Conservation (phyloP, 2,329 filamentous ascomycete genomes). For the Ambrosiella beaveri region DNA sequence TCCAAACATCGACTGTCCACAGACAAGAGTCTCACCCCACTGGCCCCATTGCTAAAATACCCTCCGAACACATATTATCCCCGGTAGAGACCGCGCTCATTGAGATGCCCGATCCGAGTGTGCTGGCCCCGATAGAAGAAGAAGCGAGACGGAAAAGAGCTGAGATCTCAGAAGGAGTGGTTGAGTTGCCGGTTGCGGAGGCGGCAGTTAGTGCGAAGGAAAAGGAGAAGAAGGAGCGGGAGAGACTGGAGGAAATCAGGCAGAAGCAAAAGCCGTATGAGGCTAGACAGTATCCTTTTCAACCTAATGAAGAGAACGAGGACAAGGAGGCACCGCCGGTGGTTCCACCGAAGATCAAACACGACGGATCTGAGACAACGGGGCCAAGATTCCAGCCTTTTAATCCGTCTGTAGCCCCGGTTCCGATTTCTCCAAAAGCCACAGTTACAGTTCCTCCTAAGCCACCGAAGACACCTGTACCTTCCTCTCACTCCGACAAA, state of each 20-base stretch:
- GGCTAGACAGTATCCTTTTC: slow-evolving; percentile 13
- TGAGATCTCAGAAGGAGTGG: background rate
- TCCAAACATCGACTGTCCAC: slow-evolving; percentile 17
- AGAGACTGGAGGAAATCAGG: background rate
- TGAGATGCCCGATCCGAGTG: slow-evolving; percentile 26
- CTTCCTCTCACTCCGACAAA: background rate
- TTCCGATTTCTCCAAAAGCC: no score
- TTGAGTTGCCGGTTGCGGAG: background rate
- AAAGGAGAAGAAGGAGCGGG: background rate
- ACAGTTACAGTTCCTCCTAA: background rate
- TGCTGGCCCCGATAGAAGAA: slow-evolving; percentile 20
- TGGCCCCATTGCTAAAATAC: slow-evolving; percentile 30
- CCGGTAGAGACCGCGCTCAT: slow-evolving; percentile 27
- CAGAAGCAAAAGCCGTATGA: slow-evolving; percentile 6
- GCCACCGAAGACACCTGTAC: background rate
- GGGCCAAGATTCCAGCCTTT: slow-evolving; percentile 7
- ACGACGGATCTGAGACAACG: background rate
- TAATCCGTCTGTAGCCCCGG: background rate
- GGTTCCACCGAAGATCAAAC: background rate
- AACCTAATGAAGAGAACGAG: slow-evolving; percentile 5
- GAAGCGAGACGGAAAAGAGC: slow-evolving; percentile 14
- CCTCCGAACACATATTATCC: slow-evolving; percentile 25
- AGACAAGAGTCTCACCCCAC: slow-evolving; percentile 22
- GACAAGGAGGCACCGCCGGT: background rate
- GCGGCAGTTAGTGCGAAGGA: background rate